phyloP scores from a whole-genome alignment of 257 asterid species.

The Ophiorrhiza pumila region DNA sequence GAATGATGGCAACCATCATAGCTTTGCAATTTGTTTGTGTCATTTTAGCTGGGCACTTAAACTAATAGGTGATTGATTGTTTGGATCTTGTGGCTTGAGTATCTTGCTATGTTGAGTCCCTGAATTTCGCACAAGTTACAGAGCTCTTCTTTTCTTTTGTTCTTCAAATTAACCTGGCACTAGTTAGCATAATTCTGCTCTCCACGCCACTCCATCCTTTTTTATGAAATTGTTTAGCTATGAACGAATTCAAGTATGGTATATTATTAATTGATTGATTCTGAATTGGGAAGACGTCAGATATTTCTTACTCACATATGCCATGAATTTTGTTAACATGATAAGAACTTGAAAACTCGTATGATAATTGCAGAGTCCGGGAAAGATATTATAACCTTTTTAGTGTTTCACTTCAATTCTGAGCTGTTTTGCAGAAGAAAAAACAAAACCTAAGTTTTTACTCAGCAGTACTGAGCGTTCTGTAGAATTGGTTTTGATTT shows the following conservation, averaged over 20 bases:
- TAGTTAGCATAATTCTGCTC: not conserved
- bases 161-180: too few relatives aligned
- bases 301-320: not conserved
- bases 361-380: not conserved
- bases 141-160: too few relatives aligned
- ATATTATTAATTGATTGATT: not conserved
- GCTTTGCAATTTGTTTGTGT: not conserved
- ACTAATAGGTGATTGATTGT: not conserved
- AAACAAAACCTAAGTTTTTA: not conserved
- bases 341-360: not conserved
- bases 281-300: not conserved
- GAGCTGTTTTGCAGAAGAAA: not conserved
- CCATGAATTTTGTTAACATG: not conserved
- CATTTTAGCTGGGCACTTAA: not conserved
- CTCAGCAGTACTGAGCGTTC: not conserved
- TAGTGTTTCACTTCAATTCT: not conserved
- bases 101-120: not conserved
- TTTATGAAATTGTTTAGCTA: not conserved
- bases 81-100: not conserved
- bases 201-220: too few relatives aligned
- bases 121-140: too few relatives aligned
- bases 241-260: not conserved
- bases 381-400: not conserved
- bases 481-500: not conserved
- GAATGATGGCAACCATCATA: not conserved